Base-by-base conservation (phyloP, 768 basidiomycete species). In the Podaxis rugospora region DNA sequence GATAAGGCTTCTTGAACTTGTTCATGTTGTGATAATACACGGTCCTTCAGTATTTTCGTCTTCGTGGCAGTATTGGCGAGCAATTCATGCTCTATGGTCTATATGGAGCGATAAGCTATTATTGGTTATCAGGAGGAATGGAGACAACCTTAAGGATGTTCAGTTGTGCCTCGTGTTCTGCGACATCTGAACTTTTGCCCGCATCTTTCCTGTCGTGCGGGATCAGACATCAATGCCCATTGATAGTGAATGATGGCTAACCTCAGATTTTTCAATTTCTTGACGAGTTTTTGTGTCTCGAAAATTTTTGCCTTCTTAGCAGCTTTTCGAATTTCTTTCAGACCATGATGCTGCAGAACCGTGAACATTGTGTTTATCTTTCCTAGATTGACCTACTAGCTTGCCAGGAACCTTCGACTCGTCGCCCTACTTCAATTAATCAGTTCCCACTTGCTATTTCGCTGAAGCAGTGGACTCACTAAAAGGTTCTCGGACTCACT, bases 231-330 rank as follows among this genome's bases (percentile, higher is more conserved):
- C 28, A 28, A 25, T n/a, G 25, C 18, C 25, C 11, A 4, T 39
- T 63, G 25, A 50, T 9, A 5, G 21, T 6, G 40, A 32, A 49
- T 55, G 39, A 13, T 40, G 14, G 58, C 76, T 54, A 63, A 90
- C 90, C 89, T 76, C 28, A 87, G 71, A 25, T 78, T 80, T 71
- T 90, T 93, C 28, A 95, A 74, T 72, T 84, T 87, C 78, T 93
- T 95, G 61, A 94, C 81, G n/a, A 89, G 72, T 69, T 88, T 90
- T 71, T 88, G 90, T 0, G 83, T 84, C 75, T 96, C 94, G 63
- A 92, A 90, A 0, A 82, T 74, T 69, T 86, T 92, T 9, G 89
- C 88, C 67, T 89, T 92, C 76, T 93, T 95, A 28, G 88, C 83
- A 4, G 87, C 83, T 66, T 89, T 90, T 64, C 82, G 81, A 7